Base-by-base conservation (phyloP, 306 rosid species). In the Begonia fuchsioides region DNA sequence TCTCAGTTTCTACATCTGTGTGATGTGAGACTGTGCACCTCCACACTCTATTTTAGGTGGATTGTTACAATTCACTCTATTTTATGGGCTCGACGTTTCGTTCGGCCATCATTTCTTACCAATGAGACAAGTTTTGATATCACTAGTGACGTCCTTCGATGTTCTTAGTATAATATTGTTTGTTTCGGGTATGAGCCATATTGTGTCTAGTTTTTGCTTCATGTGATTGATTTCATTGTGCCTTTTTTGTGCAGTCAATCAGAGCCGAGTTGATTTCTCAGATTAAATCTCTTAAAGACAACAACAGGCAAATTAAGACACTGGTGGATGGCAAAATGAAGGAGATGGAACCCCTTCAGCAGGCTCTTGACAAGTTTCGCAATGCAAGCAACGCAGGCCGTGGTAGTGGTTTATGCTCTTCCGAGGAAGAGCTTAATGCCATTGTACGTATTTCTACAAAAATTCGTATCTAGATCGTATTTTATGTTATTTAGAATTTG, bases 321-420 rank as follows among this genome's bases (percentile, higher is more conserved):
- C 57, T 82, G 5, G 72, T 80, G 62, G 98, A 69, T 41, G 95
- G 73, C 75, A 92, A 85, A 68, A 65, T 68, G 18, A 92, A 67
- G 73, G 94, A 82, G 79, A 82, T 85, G 5, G 94, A 75, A 55
- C 96, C 98, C 47, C 74, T 85, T 39, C 86, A 77, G 51, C 92
- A 81, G 68, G 98, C 93, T 60, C 68, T 90, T 60, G 94, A 92
- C 39, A 80, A 82, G 86, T 69, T 90, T 61, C 98, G 98, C 15
- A 76, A 43, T 66, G 57, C 93, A 16, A 77, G 74, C 62, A 70
- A 53, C 69, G 75, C 62, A 0, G 88, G 76, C 26, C 82, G 81
- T 41, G 75, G 65, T 57, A 54, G 75, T 51, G 83, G 87, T 69
- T 26, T 92, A 54, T 85, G 93, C 64, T 81, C 94, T 58, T 85